Evolutionary conservation across 768 basidiomycete species (phyloP), one percentile per base, ranked within the genome.

Genomic region (Dentipellis fragilis): DNA sequence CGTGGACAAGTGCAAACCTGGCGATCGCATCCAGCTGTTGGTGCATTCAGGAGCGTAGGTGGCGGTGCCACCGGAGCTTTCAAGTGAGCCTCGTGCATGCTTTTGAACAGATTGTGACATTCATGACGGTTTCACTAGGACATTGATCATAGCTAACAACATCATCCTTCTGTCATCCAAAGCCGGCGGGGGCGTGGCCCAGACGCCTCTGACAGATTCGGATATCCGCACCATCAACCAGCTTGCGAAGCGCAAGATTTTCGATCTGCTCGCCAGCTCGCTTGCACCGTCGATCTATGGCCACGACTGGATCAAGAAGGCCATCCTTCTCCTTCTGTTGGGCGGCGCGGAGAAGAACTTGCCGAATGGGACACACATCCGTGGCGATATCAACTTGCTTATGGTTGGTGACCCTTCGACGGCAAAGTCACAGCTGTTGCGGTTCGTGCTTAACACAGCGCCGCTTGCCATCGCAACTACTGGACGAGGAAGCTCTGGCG

Each of bases 361-460:
- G 55, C 81, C 87, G 23, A 98, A 99, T 67, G 95, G 96, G 52
- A 97, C 96, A 1, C 96, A 98, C 67, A 95, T 98, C 66, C 87
- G 96, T 76, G 96, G 96, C 47, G 96, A 99, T 70, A 98, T 99
- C 78, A 99, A 99, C 71, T 77, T 98, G 66, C 82, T 99, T 64
- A 98, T 99, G 95, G 94, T 99, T 57, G 96, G 96, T 58, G 96
- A 99, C 71, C 96, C 96, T 9, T 90, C 87, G n/a, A 99, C 96
- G 0, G 96, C 96, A 17, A 99, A 99, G 73, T 91, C 88, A 39
- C 96, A 99, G 67, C 75, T 99, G 65, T 78, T 99, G 52, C 87
- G 96, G 54, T 98, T 99, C 68, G 90, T 99, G 49, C 80, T 99
- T 58, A 85, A 89, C 61, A 98, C 91, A 7, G 96, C 96, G 4